Conservation (phyloP, 768 basidiomycete species). For the Fibroporia radiculosa region DNA sequence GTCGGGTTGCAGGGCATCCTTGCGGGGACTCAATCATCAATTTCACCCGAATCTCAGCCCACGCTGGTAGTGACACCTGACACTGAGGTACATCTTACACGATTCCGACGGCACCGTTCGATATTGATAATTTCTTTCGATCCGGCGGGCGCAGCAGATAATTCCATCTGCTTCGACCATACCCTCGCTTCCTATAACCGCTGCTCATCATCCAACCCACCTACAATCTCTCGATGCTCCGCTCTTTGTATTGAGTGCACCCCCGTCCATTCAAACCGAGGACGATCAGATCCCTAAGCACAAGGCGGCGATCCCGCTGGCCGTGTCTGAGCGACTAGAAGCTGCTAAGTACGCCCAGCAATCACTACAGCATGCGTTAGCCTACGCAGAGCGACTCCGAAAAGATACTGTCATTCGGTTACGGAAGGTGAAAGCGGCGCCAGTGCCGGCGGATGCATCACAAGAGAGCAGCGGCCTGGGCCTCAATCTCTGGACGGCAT, state of each 20-base stretch:
- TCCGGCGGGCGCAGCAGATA: not conserved
- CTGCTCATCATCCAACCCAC: conserved; percentile 35
- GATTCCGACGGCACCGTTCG: not conserved
- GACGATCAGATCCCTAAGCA: no score
- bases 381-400: conserved; percentile 4
- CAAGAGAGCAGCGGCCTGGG: not conserved
- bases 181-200: conserved; percentile 30
- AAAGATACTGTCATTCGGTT: conserved; percentile 1
- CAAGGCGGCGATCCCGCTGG: not conserved
- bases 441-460: no score
- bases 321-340: conserved; percentile 9
- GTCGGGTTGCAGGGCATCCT: conserved; percentile 9
- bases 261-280: no score
- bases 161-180: not conserved
- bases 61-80: not conserved
- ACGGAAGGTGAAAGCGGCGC: not conserved
- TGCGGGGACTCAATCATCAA: not conserved
- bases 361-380: conserved; percentile 7
- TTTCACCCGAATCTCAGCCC: not conserved
- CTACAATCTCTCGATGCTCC: conserved; percentile 8
- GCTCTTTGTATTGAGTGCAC: no score
- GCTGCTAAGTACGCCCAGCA: conserved; percentile 3
- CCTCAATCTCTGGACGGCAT: conserved; percentile 6
- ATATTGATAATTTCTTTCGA: not conserved
- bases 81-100: not conserved